phyloP scores from a whole-genome alignment of 306 rosid genomes.

The Ceratonia siliqua region DNA sequence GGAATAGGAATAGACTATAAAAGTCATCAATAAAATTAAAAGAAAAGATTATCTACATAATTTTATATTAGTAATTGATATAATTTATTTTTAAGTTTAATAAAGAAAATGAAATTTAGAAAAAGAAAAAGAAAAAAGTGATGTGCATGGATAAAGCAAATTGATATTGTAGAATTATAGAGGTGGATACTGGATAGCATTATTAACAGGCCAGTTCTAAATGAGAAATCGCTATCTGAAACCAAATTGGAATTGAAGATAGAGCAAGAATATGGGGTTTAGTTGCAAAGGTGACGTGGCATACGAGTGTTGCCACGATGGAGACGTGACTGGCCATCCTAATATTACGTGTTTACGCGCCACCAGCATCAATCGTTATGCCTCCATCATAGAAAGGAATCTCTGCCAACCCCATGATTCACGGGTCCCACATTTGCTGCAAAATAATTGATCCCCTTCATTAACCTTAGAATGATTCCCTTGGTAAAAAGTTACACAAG shows the following conservation, averaged over 20 bases:
- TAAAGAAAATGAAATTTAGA: no score
- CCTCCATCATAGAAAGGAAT: not conserved
- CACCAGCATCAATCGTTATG: not conserved
- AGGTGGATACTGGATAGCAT: no score
- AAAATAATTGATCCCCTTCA: not conserved
- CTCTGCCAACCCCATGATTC: not conserved
- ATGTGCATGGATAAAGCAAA: no score
- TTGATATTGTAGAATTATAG: no score
- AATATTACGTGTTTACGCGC: not conserved
- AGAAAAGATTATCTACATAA: no score
- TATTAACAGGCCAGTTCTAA: no score
- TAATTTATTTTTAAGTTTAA: no score
- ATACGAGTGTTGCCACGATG: constrained; percentile 1
- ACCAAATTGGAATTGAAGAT: not conserved
- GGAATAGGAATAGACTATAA: not conserved
- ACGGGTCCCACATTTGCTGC: not conserved
- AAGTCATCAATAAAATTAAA: not conserved
- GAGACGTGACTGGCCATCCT: constrained; percentile 6
- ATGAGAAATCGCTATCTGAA: not conserved
- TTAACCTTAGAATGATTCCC: not conserved
- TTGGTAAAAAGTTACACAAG: not conserved
- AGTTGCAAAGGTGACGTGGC: not conserved
- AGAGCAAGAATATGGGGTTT: not conserved
- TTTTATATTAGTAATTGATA: no score
- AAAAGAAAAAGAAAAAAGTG: no score